Base-by-base conservation (phyloP, 768 basidiomycete species). In the Hericium rajendrae region DNA sequence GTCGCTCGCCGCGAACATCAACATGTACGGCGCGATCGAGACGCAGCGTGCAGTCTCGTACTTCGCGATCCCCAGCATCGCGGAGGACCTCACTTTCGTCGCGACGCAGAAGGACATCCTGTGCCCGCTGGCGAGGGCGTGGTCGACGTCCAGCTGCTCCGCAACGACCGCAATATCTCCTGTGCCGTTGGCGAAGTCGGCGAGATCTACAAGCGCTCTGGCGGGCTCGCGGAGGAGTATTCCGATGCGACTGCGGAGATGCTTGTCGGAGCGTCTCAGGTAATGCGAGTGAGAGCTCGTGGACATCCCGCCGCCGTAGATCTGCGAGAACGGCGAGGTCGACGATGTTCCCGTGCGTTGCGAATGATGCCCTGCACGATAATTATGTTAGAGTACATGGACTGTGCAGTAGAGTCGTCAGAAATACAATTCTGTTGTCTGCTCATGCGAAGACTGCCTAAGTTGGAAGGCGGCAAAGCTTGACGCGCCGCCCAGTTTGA, bases 1-100 rank as follows among this genome's bases (percentile, higher is more conserved):
- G 69, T 79, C 89, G 2, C 85, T 99, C 51, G 97, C 95, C 2
- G 75, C 83, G 12, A 97, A 98, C 65, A 93, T 98, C 71, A 99
- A 99, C 77, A 99, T 99, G 97, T 99, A 97, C 70, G 97, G 97
- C 15, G 98, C 97, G 8, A 99, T 97, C 20, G 97, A 99, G 73
- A 98, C 97, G 6, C 97, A 99, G 70, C 90, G 97, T 53, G 97
- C 97, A 2, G 97, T 99, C 10, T 97, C 94, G 20, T 98, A 97
- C 73, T 97, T 94, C 68, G 80, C 85, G 20, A 92, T 98, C 64
- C 94, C 95, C 2, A 81, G 89, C 54, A 80, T 95, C 9, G 74
- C 85, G 8, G 78, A 78, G 55, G 94, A 98, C 67, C 79, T 86
- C 0, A 94, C 93, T 1, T 97, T 97, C 80, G 79, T 98, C 46